Evolutionary conservation across 257 asterid genomes (phyloP).

Genomic region (Fraxinus pennsylvanica): DNA sequence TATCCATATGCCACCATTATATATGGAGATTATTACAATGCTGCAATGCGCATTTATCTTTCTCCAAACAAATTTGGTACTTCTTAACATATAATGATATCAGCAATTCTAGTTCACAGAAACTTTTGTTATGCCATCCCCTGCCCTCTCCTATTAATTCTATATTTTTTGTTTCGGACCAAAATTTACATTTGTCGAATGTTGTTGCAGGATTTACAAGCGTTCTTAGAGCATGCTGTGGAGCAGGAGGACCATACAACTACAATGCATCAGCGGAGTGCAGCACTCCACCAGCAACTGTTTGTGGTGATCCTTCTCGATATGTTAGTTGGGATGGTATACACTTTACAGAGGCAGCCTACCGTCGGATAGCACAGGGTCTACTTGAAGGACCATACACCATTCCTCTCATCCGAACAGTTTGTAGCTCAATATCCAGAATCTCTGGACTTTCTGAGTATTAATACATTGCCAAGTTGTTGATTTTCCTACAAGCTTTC

Average conservation of each 20-base stretch:
- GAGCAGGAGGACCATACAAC: constrained; percentile 50
- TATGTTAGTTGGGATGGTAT: constrained; percentile 50
- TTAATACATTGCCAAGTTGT: neutral
- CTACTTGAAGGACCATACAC: constrained; percentile 42
- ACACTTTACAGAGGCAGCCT: constrained; percentile 52
- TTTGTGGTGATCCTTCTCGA: constrained; percentile 41
- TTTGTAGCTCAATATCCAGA: constrained; percentile 20
- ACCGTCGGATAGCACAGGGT: constrained; percentile 30
- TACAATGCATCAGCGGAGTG: constrained; percentile 25
- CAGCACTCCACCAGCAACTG: constrained; percentile 26
- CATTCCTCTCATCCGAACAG: constrained; percentile 30
- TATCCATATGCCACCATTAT: constrained; percentile 44
- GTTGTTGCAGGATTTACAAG: constrained; percentile 42
- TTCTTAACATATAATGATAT: neutral
- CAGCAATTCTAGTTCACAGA: neutral
- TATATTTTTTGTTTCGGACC: neutral
- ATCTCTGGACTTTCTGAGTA: neutral
- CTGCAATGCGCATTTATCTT: constrained; percentile 35
- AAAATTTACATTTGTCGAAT: neutral
- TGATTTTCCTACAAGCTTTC: constrained; percentile 7
- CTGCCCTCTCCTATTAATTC: neutral
- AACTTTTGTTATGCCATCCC: too few species aligned
- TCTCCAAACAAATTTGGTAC: constrained; percentile 24
- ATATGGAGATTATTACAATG: constrained; percentile 55
- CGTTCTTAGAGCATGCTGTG: constrained; percentile 49